A percentile compares a stretch with the other conserved stretches of the same genome.
These are phyloP conservation scores for Alternaria hordeiaustralica DNA, from an alignment of 2,329 filamentous ascomycete species.

Conservation along the genomic window DNA sequence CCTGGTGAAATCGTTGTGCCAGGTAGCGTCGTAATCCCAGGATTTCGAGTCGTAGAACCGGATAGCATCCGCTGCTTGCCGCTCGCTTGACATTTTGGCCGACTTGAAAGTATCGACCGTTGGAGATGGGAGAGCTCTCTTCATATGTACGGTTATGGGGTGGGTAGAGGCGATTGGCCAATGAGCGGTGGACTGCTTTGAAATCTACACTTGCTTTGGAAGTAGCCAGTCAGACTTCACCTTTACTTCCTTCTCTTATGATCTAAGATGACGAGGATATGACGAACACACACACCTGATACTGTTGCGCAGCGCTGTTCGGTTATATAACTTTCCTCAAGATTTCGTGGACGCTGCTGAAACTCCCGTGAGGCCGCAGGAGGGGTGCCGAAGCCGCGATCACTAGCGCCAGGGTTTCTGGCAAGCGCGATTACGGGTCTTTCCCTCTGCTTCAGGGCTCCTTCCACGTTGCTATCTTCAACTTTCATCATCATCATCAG, in stretches of 20 bases:
- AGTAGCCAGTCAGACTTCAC: constrained; percentile 5
- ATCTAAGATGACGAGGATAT: neutral
- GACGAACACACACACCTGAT: neutral
- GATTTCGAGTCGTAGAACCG: constrained; percentile 47
- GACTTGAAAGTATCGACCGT: neutral
- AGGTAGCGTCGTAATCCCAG: constrained; percentile 50
- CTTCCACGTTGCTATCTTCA: neutral
- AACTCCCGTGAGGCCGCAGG: constrained; percentile 3
- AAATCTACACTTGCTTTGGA: constrained; percentile 5
- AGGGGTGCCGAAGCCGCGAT: constrained; percentile 13
- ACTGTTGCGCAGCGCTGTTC: neutral
- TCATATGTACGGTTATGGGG: neutral
- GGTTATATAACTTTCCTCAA: neutral
- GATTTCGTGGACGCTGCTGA: neutral
- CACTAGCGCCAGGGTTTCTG: constrained; percentile 1
- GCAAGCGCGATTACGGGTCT: neutral
- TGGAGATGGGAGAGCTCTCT: neutral
- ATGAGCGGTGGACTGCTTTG: constrained; percentile 1
- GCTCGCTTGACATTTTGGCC: constrained; percentile 20
- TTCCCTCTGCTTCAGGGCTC: neutral
- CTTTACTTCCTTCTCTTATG: neutral
- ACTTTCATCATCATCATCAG: neutral
- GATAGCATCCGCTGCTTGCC: constrained; percentile 39
- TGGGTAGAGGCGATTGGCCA: neutral
- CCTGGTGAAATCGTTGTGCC: constrained; percentile 50